These are phyloP conservation scores for Lactarius sanguifluus DNA, from an alignment of 768 basidiomycete species.

Conservation along the genomic window DNA sequence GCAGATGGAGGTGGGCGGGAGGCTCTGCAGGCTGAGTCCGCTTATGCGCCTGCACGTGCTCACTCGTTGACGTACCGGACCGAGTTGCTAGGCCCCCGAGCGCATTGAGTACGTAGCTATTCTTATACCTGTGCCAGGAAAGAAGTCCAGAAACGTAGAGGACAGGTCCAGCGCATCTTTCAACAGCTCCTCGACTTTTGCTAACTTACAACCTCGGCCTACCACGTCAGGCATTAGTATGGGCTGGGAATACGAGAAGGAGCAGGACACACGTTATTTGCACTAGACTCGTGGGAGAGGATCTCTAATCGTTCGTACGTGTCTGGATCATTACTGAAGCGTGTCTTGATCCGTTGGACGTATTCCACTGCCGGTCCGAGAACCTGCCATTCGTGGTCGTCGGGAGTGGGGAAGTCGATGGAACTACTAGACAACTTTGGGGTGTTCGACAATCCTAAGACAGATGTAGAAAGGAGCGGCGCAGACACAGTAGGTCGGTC, in stretches of 20 bases:
- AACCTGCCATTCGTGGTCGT: conserved; percentile 29
- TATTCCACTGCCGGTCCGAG: conserved; percentile 88
- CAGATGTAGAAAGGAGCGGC: too few relatives aligned
- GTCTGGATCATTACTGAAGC: conserved; percentile 65
- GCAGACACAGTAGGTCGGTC: too few relatives aligned
- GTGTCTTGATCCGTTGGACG: conserved; percentile 94
- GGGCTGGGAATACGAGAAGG: conserved; percentile 23
- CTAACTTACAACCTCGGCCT: conserved; percentile 58
- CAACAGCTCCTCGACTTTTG: conserved; percentile 68
- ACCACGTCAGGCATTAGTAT: background rate
- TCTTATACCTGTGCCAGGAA: conserved; percentile 44
- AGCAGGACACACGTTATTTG: conserved; percentile 45
- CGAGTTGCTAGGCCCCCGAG: background rate
- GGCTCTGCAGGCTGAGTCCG: too few relatives aligned
- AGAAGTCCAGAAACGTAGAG: conserved; percentile 71
- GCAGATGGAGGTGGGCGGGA: conserved; percentile 34
- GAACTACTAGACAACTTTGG: conserved; percentile 9
- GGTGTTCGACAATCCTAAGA: too few relatives aligned
- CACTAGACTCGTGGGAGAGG: conserved; percentile 58
- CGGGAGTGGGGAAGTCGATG: conserved; percentile 14
- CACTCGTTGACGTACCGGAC: too few relatives aligned
- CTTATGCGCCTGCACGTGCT: too few relatives aligned
- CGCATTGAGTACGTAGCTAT: conserved; percentile 6
- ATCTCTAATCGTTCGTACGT: conserved; percentile 74
- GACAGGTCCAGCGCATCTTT: conserved; percentile 74